Base-by-base conservation (phyloP, 176 grass and related monocot species). In the Musa troglodytarum region DNA sequence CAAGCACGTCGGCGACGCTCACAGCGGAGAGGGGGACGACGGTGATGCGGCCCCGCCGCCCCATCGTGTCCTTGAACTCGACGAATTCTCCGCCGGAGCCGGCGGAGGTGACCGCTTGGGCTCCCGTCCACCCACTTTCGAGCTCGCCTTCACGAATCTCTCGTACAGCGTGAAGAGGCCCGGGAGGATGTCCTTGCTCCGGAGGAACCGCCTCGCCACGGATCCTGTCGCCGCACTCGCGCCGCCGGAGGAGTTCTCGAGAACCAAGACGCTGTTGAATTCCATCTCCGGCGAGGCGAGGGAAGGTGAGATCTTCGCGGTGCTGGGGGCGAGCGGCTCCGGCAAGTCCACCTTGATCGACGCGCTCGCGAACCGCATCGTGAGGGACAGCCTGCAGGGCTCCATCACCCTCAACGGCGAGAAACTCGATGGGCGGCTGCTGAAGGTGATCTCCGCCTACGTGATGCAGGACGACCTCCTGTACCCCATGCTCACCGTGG, bases 401-500 rank as follows among this genome's bases (percentile, higher is more conserved):
- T 57, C 58, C 67, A 74, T 89, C 64, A 89, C 88, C 82, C 80
- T 97, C 69, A 97, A 97, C 59, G 86, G 90, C 43, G 93, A 93
- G 83, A 63, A 76, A 14, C 86, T 97, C 26, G 85, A 85, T 0
- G 83, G 80, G 56, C 75, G 71, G 64, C 57, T 89, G 59, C 26
- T 93, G 43, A 92, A 92, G 82, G 79, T 82, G 74, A 97, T 97
- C 64, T 97, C 93, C 2, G 93, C 93, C 0, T 93, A 97, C 85
- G 94, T 97, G 34, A 97, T 97, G 94, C 94, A 97, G 83, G 94
- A 97, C 79, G 94, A 97, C 79, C 74, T 97, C 62, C 77, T 97
- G 54, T 93, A 83, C 85, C 94, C 94, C 1, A 97, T 93, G 94
- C 90, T 97, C 73, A 96, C 92, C 26, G 94, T 97, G 59, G 59